Evolutionary conservation across 305 asterid genomes (phyloP), one percentile per base, ranked within the genome.

Genomic region (Caryopteris hybrid): DNA sequence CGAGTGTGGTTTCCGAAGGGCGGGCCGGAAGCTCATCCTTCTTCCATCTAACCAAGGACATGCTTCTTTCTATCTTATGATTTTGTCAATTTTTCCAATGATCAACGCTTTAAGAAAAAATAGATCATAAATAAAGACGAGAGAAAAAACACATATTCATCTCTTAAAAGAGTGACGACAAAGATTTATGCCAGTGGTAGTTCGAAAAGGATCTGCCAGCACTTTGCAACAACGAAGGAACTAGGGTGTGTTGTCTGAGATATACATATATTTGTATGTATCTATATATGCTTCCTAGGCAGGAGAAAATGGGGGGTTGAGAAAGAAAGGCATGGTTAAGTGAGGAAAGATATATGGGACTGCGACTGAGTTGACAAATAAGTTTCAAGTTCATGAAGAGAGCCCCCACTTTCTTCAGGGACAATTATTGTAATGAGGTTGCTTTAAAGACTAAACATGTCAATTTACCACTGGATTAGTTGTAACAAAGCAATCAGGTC

Each of bases 1-100:
- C 98, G 17, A 92, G 85, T 16, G 96, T 83, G 64, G 79, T 79
- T 20, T 12, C 36, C 3, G 59, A 70, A 36, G 68, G 73, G 4
- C 54, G 57, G 47, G 41, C 4, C 56, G 47, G 3, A 5, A 16
- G 39, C 46, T 53, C 68, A 0, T 52, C 82, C 76, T 78, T 76
- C 41, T 27, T 79, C 85, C 76, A 68, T 64, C 38, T 63, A 36
- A 54, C 78, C 48, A 74, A 2, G 2, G 74, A 76, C 87, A 80
- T 84, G 50, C 50, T 25, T 25, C n/a, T n/a, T n/a, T n/a, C n/a
- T n/a, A n/a, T n/a, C n/a, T n/a, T n/a, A n/a, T n/a, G n/a, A n/a
- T n/a, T 5, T 31, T 5, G 6, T 31, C 6, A 31, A 31, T 31
- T 3, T 31, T 31, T 31, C 36, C 36, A 8, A 8, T 4, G 4